Percentiles rank a stretch among this genome's conserved stretches.
These are phyloP conservation scores for Pouteria campechiana DNA, from an alignment of 179 eudicot species.

Conservation along the genomic window DNA sequence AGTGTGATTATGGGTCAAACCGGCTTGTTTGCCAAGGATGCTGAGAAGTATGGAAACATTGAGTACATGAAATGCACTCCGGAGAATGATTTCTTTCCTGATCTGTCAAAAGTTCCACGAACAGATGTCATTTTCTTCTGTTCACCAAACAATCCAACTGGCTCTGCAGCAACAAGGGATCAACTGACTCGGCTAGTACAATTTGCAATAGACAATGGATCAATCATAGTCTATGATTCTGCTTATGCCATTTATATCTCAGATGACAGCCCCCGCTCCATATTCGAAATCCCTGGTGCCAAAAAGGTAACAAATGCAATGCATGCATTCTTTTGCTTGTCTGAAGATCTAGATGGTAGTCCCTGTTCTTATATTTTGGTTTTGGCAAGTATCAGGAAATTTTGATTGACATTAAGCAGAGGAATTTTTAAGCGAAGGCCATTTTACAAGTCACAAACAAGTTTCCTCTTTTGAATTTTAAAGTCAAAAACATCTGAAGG, in stretches of 20 bases:
- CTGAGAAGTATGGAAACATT: constrained; percentile 54
- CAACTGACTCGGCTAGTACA: constrained; percentile 58
- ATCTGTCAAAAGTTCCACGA: constrained; percentile 44
- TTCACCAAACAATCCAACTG: constrained; percentile 97
- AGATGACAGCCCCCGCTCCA: constrained; percentile 66
- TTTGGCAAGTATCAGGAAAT: too few relatives aligned
- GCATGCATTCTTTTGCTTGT: neutral
- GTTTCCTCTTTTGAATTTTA: too few relatives aligned
- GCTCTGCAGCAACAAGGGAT: constrained; percentile 72
- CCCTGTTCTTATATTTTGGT: too few relatives aligned
- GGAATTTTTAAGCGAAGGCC: too few relatives aligned
- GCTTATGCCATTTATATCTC: constrained; percentile 85
- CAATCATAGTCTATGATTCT: constrained; percentile 83
- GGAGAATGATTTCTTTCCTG: constrained; percentile 82
- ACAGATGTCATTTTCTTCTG: constrained; percentile 90
- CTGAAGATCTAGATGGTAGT: too few relatives aligned
- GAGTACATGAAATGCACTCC: constrained; percentile 88
- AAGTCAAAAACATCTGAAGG: too few relatives aligned
- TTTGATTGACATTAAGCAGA: too few relatives aligned
- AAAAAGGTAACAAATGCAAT: constrained; percentile 38
- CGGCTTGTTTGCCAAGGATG: constrained; percentile 47
- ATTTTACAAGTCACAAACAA: too few relatives aligned
- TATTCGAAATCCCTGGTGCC: constrained; percentile 90
- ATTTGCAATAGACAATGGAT: constrained; percentile 76
- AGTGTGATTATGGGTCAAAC: constrained; percentile 91